Evolutionary conservation across 768 basidiomycete genomes (phyloP).

Genomic region (Galerina marginata): DNA sequence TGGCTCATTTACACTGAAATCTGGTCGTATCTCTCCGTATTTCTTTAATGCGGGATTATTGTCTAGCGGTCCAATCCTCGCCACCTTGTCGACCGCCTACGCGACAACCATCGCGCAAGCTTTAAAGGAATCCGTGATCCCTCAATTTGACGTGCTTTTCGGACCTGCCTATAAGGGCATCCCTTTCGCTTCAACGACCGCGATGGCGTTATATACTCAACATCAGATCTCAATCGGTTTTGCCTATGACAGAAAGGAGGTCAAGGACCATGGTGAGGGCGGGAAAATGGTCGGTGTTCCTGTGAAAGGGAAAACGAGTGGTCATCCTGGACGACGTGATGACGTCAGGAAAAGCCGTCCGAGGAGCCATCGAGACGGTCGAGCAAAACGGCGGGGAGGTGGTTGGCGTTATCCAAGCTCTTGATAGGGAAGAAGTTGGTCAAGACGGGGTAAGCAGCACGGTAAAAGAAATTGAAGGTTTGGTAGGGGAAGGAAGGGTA

Average conservation of each 20-base stretch:
- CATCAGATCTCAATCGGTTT: conserved; percentile 73
- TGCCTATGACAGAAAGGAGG: conserved; percentile 94
- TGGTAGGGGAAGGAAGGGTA: conserved; percentile 75
- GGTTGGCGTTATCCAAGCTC: conserved; percentile 84
- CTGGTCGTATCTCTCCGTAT: conserved; percentile 92
- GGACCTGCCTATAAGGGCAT: conserved; percentile 99
- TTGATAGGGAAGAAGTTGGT: conserved; percentile 89
- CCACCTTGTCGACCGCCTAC: conserved; percentile 80
- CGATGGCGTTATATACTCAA: conserved; percentile 72
- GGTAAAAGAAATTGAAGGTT: conserved; percentile 79
- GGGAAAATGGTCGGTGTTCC: conserved; percentile 88
- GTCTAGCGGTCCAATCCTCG: conserved; percentile 81
- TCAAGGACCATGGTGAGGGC: conserved; percentile 95
- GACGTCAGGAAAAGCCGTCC: conserved; percentile 89
- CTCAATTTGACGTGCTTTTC: conserved; percentile 82
- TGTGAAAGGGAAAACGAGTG: conserved; percentile 80
- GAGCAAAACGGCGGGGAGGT: conserved; percentile 73
- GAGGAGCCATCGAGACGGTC: conserved; percentile 82
- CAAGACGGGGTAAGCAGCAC: conserved; percentile 72
- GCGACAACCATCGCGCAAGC: conserved; percentile 77
- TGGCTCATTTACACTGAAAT: conserved; percentile 92
- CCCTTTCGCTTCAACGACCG: conserved; percentile 85
- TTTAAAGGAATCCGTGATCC: conserved; percentile 37
- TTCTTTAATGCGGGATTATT: conserved; percentile 96
- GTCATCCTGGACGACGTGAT: conserved; percentile 96